Base-by-base conservation (phyloP, 2,329 filamentous ascomycete genomes). In the Colletotrichum sp. region DNA sequence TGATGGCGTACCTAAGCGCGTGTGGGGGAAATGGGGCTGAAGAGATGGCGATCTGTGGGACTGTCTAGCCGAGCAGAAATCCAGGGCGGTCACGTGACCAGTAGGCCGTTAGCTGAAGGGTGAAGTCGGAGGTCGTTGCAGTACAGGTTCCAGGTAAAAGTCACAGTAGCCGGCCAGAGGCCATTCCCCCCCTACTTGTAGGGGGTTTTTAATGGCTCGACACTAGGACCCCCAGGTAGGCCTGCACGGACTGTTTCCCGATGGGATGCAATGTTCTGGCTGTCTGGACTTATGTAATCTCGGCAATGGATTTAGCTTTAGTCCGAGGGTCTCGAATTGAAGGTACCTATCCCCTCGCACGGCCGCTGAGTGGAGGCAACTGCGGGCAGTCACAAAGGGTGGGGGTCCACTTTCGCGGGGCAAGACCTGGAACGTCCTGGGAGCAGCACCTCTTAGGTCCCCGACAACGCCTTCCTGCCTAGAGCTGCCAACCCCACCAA, bases 331-430 rank as follows among this genome's bases (percentile, higher is more conserved):
- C 12, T 26, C n/a, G 26, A 34, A 61, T 13, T 34, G 26, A 24
- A 36, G n/a, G 48, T 26, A 36, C 34, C 34, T 36, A 57, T 66
- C 68, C 18, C 39, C 43, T 13, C 43, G n/a, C 43, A 52, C n/a
- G 43, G 43, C 39, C 55, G 13, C 60, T 18, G 30, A 63, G 73
- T 55, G 70, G 61, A 72, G 60, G 36, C 65, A 24, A 52, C 48
- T 72, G 57, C 72, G 52, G 48, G 26, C 70, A 52, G 64, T 28
- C 64, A 72, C 55, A 43, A 63, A 34, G n/a, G 52, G 65, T 48
- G 43, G 65, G 71, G 73, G 59, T 69, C 72, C 71, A 75, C 74
- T 76, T 64, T 43, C 74, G 74, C 74, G 74, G 74, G 74, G 74
- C 74, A 76, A 52, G 43, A 52, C 43, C 43, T 52, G 65, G 43